Evolutionary conservation across 1,139 yeast species (phyloP).

Genomic region (Eremothecium gossypii): DNA sequence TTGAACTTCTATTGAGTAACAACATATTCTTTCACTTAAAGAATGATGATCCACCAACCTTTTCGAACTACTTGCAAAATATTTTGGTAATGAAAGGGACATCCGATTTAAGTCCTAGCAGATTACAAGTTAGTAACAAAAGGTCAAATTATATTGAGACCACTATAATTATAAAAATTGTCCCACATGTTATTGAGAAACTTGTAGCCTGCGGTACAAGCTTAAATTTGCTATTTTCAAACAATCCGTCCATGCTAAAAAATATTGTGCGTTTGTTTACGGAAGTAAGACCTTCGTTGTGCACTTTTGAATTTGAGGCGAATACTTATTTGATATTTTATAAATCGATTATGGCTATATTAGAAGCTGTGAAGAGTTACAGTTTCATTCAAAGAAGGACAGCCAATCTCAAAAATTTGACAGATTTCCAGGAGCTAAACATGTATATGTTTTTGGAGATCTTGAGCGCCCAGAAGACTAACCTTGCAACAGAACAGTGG

Average conservation of each 20-base stretch:
- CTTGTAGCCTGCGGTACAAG: constrained; percentile 6
- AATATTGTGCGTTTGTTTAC: constrained; percentile 12
- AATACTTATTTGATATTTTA: constrained; percentile 8
- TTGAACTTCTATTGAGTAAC: constrained; percentile 18
- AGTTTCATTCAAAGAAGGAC: constrained; percentile 12
- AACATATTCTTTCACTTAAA: constrained; percentile 18
- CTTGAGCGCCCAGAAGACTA: constrained; percentile 13
- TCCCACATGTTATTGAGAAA: constrained; percentile 9
- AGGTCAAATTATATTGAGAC: constrained; percentile 11
- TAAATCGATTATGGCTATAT: constrained; percentile 15
- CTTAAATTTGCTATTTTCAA: constrained; percentile 8
- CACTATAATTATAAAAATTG: constrained; percentile 8
- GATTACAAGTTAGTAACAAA: constrained; percentile 5
- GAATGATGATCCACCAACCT: constrained; percentile 13
- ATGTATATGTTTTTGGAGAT: constrained; percentile 11
- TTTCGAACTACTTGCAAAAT: constrained; percentile 18
- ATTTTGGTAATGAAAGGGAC: constrained; percentile 8
- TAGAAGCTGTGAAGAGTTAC: constrained; percentile 20
- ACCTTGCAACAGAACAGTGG: constrained; percentile 20
- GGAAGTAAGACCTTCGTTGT: constrained; percentile 5
- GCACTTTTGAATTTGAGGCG: constrained; percentile 4
- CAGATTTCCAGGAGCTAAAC: constrained; percentile 10
- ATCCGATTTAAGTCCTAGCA: constrained; percentile 4
- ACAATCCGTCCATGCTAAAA: constrained; percentile 11
- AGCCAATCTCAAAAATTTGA: constrained; percentile 5